Base-by-base conservation (phyloP, 176 grass and related monocot species). In the Cenchrus fungigraminus region DNA sequence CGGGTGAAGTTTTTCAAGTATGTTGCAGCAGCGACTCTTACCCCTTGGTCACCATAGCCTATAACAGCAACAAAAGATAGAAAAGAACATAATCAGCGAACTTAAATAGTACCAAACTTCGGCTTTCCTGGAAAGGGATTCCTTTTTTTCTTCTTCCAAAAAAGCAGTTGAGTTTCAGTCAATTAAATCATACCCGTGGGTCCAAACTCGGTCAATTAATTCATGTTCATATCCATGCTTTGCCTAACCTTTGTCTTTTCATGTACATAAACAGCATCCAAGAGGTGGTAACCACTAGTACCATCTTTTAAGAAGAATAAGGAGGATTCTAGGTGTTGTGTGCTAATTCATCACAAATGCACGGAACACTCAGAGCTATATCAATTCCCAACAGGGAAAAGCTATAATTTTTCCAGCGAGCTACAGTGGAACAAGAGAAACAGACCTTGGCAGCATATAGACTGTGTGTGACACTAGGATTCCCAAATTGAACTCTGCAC, bases 1-100 rank as follows among this genome's bases (percentile, higher is more conserved):
- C 86, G 60, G 11, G 76, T 81, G 14, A 91, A 88, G 78, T 95
- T 97, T 68, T 97, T 95, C 64, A 95, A 79, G 90, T 98, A 98
- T 1, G 95, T 89, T 0, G 91, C 92, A 0, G 87, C 85, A 50
- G 95, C 92, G 19, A 98, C 29, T 88, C 89, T 95, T 80, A 81
- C 86, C 12, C 95, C 95, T 82, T 91, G 92, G 32, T 89, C 86
- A 73, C 87, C 63, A 45, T 91, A 84, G 60, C 87, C 95, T 97
- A 22, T 20, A 32, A 7, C n/a, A 67, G 0, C 65, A 57, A 70
- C 57, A 49, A 6, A 73, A 73, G 43, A 68, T 50, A 71, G 37
- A 68, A 31, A 20, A 47, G 76, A 66, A 63, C 12, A 63, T 2
- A 64, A 44, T 16, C 9, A 65, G 1, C 2, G 54, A 40, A 28